A percentile compares a stretch with the other conserved stretches of the same genome.
phyloP scores from a whole-genome alignment of 768 basidiomycete species.

The Leucosporidium yakuticum region DNA sequence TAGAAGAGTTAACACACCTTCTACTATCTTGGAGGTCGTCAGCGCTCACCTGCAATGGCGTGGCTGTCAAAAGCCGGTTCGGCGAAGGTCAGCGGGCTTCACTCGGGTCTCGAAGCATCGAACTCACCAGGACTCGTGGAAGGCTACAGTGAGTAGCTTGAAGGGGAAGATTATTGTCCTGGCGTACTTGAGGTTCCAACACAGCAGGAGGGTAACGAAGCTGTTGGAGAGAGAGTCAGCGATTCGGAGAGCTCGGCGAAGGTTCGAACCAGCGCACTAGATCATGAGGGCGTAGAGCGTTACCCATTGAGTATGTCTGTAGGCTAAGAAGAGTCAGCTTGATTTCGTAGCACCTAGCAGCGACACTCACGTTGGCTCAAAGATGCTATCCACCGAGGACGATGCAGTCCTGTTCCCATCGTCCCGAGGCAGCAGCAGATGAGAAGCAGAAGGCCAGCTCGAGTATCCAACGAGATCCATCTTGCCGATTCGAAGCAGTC shows the following conservation, averaged over 20 bases:
- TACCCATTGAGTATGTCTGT: slow-evolving; percentile 23
- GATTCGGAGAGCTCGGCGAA: neutral
- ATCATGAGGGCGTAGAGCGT: slow-evolving; percentile 13
- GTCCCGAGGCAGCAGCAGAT: too few species aligned
- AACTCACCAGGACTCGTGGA: slow-evolving; percentile 7
- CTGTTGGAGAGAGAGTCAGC: neutral
- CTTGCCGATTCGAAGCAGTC: too few species aligned
- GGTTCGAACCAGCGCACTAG: neutral
- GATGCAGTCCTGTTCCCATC: too few species aligned
- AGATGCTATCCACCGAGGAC: too few species aligned
- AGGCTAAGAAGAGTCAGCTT: too few species aligned
- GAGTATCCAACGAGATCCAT: too few species aligned
- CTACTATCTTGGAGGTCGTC: too few species aligned
- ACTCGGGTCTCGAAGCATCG: neutral
- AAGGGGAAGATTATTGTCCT: slow-evolving; percentile 23
- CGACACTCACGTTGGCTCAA: too few species aligned
- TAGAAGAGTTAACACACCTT: too few species aligned
- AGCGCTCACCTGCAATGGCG: neutral
- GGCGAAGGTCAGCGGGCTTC: neutral
- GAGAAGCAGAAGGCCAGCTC: too few species aligned
- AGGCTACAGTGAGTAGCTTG: slow-evolving; percentile 11
- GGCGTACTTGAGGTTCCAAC: slow-evolving; percentile 25
- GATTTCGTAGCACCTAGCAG: too few species aligned
- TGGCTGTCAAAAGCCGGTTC: slow-evolving; percentile 7
- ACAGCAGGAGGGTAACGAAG: slow-evolving; percentile 6